These are phyloP conservation scores for Monascus ruber DNA, from an alignment of 2,329 filamentous ascomycete genomes.

Conservation along the genomic window DNA sequence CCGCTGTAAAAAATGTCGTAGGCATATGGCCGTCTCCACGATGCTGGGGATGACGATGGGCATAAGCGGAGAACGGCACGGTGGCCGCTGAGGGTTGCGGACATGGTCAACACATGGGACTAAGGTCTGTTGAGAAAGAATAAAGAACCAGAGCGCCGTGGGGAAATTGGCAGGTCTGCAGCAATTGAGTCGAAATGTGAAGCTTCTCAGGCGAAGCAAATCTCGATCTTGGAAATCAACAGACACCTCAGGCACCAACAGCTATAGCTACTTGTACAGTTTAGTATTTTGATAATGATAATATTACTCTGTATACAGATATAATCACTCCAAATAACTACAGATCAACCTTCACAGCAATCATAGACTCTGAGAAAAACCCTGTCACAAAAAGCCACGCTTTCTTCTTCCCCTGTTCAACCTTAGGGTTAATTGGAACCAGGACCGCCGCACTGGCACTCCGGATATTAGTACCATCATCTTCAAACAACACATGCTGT, in stretches of 20 bases:
- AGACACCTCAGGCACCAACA: too few relatives aligned
- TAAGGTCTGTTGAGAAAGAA: too few relatives aligned
- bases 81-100: conserved; percentile 3
- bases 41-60: background rate
- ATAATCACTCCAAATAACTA: conserved; percentile 5
- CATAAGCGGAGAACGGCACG: conserved; percentile 3
- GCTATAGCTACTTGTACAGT: too few relatives aligned
- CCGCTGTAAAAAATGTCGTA: too few relatives aligned
- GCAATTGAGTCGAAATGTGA: too few relatives aligned
- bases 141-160: too few relatives aligned
- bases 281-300: too few relatives aligned
- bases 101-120: conserved; percentile 1
- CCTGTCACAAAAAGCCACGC: conserved; percentile 51
- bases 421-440: conserved; percentile 39
- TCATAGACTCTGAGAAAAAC: conserved; percentile 37
- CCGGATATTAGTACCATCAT: conserved; percentile 43
- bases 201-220: too few relatives aligned
- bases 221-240: too few relatives aligned
- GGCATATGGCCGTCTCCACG: too few relatives aligned
- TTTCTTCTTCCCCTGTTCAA: conserved; percentile 31
- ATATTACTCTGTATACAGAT: background rate
- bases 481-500: conserved; percentile 43
- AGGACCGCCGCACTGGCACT: conserved; percentile 42
- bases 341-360: conserved; percentile 45
- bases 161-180: too few relatives aligned